Evolutionary conservation across 108 stramenopile genomes (phyloP).

Genomic region (Craspedostauros australis): DNA sequence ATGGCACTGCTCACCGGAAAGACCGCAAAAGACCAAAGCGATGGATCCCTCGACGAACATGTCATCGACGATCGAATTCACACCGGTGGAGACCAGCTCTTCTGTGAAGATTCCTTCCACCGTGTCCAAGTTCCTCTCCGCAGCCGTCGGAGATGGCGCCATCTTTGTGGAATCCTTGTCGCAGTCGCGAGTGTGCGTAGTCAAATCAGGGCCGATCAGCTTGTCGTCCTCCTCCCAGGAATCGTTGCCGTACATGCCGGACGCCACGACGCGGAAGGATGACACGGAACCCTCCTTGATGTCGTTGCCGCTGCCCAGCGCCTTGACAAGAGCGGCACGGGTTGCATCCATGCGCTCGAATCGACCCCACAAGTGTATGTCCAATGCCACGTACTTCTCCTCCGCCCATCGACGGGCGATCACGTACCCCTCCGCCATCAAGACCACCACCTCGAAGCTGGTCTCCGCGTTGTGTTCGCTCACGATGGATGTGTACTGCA

Average conservation of each 20-base stretch:
- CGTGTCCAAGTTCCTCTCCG: too few species aligned
- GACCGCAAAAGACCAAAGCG: too few species aligned
- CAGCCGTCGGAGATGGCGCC: too few species aligned
- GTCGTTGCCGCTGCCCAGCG: too few species aligned
- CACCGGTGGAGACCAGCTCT: too few species aligned
- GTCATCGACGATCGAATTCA: too few species aligned
- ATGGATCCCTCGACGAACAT: too few species aligned
- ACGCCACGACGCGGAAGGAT: conserved; percentile 53
- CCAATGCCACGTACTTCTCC: conserved; percentile 46
- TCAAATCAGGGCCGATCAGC: conserved; percentile 47
- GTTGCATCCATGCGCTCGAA: conserved; percentile 30
- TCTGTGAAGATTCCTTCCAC: too few species aligned
- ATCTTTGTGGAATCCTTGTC: too few species aligned
- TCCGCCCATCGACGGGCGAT: conserved; percentile 39
- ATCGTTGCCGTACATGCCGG: conserved; percentile 65
- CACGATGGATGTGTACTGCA: conserved; percentile 17
- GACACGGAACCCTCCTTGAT: conserved; percentile 13
- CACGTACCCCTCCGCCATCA: conserved; percentile 54
- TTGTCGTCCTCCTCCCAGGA: conserved; percentile 68
- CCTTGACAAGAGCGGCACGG: conserved; percentile 8
- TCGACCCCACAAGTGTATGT: conserved; percentile 39
- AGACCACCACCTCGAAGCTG: conserved; percentile 23
- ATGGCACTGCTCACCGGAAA: too few species aligned
- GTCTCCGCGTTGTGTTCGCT: too few species aligned
- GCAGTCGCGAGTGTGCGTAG: conserved; percentile 23